A percentile compares a stretch with the other conserved stretches of the same genome.
Evolutionary conservation across 371 early-diverging fungal species (phyloP).

Genomic region (Apophysomyces variabilis): DNA sequence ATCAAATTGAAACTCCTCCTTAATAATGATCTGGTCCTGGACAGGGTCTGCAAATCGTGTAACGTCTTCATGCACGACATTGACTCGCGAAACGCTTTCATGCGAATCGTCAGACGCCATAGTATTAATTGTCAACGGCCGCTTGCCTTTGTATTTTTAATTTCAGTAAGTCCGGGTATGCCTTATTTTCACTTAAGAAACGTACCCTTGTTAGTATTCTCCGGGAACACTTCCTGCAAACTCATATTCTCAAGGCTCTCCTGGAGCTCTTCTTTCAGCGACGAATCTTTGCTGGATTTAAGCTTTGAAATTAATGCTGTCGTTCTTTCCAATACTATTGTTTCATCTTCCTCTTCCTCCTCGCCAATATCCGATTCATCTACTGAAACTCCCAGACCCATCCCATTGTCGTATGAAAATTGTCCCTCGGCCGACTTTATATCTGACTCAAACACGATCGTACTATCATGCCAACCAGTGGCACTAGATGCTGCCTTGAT

Average conservation of each 20-base stretch:
- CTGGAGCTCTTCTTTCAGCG: slow-evolving; percentile 37
- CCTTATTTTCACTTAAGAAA: neutral
- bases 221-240: slow-evolving; percentile 14
- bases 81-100: slow-evolving; percentile 10
- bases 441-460: slow-evolving; percentile 8
- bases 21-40: slow-evolving; percentile 20
- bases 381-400: slow-evolving; percentile 38
- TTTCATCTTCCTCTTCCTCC: slow-evolving; percentile 19
- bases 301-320: slow-evolving; percentile 36
- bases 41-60: slow-evolving; percentile 53
- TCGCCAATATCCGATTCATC: slow-evolving; percentile 8
- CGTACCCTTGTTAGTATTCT: slow-evolving; percentile 10
- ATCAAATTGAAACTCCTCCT: slow-evolving; percentile 42
- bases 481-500: slow-evolving; percentile 32
- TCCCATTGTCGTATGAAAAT: slow-evolving; percentile 31
- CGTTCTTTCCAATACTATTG: slow-evolving; percentile 26
- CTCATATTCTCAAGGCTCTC: slow-evolving; percentile 40
- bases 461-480: slow-evolving; percentile 43
- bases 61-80: slow-evolving; percentile 57
- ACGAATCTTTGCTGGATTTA: slow-evolving; percentile 36
- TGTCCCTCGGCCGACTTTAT: slow-evolving; percentile 9
- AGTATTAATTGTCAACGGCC: slow-evolving; percentile 12
- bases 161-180: no score
- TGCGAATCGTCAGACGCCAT: slow-evolving; percentile 11
- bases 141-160: slow-evolving; percentile 3